phyloP scores from a whole-genome alignment of 805 yeast genomes.

The Scheffersomyces spartinae region DNA sequence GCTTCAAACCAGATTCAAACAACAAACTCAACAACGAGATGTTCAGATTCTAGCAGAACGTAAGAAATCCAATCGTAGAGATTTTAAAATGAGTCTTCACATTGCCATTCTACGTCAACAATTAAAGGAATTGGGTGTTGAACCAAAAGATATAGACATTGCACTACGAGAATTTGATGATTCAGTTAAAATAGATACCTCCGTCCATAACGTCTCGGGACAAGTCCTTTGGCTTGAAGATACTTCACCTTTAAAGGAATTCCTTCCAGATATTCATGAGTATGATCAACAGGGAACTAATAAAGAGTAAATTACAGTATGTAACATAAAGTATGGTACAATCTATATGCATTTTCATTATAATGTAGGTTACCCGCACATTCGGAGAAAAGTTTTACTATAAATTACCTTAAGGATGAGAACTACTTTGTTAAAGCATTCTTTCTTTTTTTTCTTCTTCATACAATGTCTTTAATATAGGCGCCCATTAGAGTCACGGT shows the following conservation, averaged over 20 bases:
- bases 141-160: slow-evolving; percentile 45
- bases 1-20: slow-evolving; percentile 38
- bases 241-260: slow-evolving; percentile 33
- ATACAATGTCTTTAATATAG: slow-evolving; percentile 41
- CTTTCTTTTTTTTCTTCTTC: slow-evolving; percentile 14
- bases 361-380: slow-evolving; percentile 11
- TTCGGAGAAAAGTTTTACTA: too few relatives aligned
- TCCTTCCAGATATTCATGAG: slow-evolving; percentile 50
- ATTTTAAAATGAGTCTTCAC: slow-evolving; percentile 53
- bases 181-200: slow-evolving; percentile 45
- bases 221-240: slow-evolving; percentile 51
- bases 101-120: slow-evolving; percentile 56
- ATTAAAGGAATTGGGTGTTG: slow-evolving; percentile 40
- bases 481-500: slow-evolving; percentile 81
- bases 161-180: slow-evolving; percentile 46
- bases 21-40: slow-evolving; percentile 41
- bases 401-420: slow-evolving; percentile 1
- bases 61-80: slow-evolving; percentile 34
- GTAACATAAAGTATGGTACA: slow-evolving; percentile 1
- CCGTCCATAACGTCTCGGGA: slow-evolving; percentile 44
- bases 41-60: slow-evolving; percentile 42
- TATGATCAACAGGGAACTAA: slow-evolving; percentile 31
- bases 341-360: not conserved
- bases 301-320: slow-evolving; percentile 1
- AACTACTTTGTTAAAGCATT: slow-evolving; percentile 1